phyloP scores from a whole-genome alignment of 345 rosid species.

The Citrus reticulata region DNA sequence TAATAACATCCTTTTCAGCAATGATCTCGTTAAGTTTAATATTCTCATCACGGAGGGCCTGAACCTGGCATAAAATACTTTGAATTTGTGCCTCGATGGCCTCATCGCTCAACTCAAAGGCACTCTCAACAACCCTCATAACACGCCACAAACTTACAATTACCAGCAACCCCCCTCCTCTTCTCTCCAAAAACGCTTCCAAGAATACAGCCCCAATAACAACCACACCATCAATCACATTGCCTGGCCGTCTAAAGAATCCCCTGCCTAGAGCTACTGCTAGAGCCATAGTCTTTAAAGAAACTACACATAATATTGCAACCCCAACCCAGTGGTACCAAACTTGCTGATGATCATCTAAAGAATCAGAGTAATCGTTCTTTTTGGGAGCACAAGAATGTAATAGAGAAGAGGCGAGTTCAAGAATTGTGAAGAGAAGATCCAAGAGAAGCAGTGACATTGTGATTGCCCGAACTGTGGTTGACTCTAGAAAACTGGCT shows the following conservation, averaged over 20 bases:
- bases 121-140: conserved; percentile 62
- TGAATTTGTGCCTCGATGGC: conserved; percentile 64
- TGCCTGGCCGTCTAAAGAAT: conserved; percentile 47
- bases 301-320: conserved; percentile 46
- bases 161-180: conserved; percentile 64
- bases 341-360: background rate
- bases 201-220: conserved; percentile 47
- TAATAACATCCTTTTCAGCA: conserved; percentile 39
- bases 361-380: no score
- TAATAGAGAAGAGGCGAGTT: conserved; percentile 54
- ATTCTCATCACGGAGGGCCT: conserved; percentile 44
- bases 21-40: conserved; percentile 25
- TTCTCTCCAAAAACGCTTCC: conserved; percentile 44
- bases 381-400: conserved; percentile 22
- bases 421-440: conserved; percentile 47
- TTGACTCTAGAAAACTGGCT: conserved; percentile 42
- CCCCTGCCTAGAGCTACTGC: conserved; percentile 36
- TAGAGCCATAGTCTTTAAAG: conserved; percentile 36
- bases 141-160: conserved; percentile 73
- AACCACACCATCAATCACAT: conserved; percentile 50
- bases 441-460: conserved; percentile 52
- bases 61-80: conserved; percentile 44
- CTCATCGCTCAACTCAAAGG: conserved; percentile 70
- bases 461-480: conserved; percentile 28
- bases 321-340: conserved; percentile 73